Evolutionary conservation across 352 stramenopile genomes (phyloP), one percentile per base, ranked within the genome.

Genomic region (Sclerospora graminicola): DNA sequence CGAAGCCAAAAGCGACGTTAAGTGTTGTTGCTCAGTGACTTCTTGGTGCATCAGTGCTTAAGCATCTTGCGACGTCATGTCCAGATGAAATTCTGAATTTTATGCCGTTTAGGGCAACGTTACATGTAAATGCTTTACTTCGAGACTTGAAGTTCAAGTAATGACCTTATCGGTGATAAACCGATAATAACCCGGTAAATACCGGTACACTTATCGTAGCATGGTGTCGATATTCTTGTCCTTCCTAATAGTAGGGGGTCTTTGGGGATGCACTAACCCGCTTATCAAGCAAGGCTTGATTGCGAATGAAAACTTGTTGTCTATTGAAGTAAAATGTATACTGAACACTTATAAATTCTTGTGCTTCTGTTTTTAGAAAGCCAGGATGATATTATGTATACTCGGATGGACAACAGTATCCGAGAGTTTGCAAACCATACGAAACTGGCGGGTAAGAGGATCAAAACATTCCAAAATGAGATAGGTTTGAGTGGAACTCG

Each of bases 211-310:
- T n/a, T n/a, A n/a, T 26, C 21, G 21, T 26, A 3, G 21, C 21
- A 64, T 64, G 57, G 18, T 58, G 33, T 31, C 41, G 13, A 88
- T 68, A 37, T 48, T 91, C 27, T 50, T 87, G 34, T 88, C 75
- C 26, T 89, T 92, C 50, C 59, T 92, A 16, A 64, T 88, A 39
- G 75, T 92, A 28, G 78, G 81, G n/a, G 78, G 76, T 14, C 64
- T 92, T 1, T 92, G 81, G 81, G 81, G 81, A 1, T 92, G 81
- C 52, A 92, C 81, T 3, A 92, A 92, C 48, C 81, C 81, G 1
- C 57, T 92, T 21, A 86, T 92, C 39, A 92, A 92, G 48, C 46
- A 51, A 73, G 80, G 80, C 83, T 2, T 18, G 38, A 20, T 21
- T 15, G 7, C 24, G 21, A 4, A 43, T 29, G 18, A 10, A 18